Base-by-base conservation (phyloP, 768 basidiomycete species). In the Lanmaoa rubissima region DNA sequence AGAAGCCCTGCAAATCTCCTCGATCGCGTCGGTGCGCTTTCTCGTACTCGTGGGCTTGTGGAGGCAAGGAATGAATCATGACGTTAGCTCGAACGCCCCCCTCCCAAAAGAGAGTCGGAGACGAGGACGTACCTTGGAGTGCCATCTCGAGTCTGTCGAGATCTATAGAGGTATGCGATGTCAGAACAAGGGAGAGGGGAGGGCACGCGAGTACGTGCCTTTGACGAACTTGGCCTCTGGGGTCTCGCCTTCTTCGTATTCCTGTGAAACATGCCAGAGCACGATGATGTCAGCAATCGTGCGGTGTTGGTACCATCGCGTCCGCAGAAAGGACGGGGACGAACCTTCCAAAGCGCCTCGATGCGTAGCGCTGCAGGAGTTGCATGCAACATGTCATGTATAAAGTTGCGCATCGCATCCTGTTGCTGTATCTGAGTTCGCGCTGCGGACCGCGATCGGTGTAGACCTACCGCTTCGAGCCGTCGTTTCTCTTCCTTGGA, bases 401-500 rank as follows among this genome's bases (percentile, higher is more conserved):
- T 79, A 67, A 98, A 94, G 58, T 91, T 91, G 50, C 87, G 81
- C 88, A 98, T 98, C 3, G 94, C 94, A 66, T 88, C 87, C 85
- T 93, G 69, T 53, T 43, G 32, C n/a, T 8, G 13, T 12, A 24
- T 11, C 8, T n/a, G 6, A n/a, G 44, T 17, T 13, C 8, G 14
- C 38, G 48, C 14, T 19, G 6, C 21, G 6, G 32, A 14, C 4
- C 3, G 35, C 26, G 14, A 12, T 12, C n/a, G 5, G 12, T 28
- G 14, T 7, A 32, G 28, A 53, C 82, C 31, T 35, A 88, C 91
- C 38, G 79, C 76, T 76, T 96, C 94, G 13, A 92, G 77, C 10
- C 81, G 76, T 40, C 78, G 79, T 73, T 99, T 99, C 67, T 92
- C 88, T 2, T 79, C 78, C 64, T 92, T 90, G 0, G 89, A 72